Percentiles rank a stretch among this genome's conserved stretches.
These are phyloP conservation scores for Colletotrichum destructivum DNA, from an alignment of 2,329 filamentous ascomycete genomes.

Conservation along the genomic window DNA sequence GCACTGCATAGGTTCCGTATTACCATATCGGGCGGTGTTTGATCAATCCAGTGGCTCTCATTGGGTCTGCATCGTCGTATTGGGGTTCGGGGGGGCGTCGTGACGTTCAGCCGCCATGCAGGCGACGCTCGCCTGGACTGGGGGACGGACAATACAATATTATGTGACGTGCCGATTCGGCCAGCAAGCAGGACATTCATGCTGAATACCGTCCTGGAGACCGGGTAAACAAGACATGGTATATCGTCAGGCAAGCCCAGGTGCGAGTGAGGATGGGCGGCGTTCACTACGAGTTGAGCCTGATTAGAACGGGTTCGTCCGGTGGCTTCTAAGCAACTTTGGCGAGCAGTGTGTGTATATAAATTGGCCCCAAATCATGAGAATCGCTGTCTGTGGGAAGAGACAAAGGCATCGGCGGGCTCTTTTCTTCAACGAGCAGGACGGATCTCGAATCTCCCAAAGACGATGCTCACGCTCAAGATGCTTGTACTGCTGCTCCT, in stretches of 20 bases:
- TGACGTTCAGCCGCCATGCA: slow-evolving; percentile 3
- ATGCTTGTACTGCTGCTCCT: background rate
- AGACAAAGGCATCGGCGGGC: background rate
- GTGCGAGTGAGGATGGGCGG: background rate
- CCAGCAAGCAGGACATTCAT: background rate
- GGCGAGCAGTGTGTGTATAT: background rate
- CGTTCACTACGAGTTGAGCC: background rate
- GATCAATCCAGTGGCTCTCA: background rate
- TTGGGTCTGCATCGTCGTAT: background rate
- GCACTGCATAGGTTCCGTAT: background rate
- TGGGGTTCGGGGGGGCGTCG: background rate
- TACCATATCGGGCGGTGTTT: background rate
- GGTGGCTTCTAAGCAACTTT: background rate
- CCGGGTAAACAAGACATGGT: background rate
- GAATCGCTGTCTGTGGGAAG: background rate
- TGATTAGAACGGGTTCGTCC: background rate
- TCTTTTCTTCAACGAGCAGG: background rate
- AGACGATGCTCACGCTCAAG: background rate
- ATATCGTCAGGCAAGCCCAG: background rate
- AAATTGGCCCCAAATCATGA: background rate
- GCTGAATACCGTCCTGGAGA: background rate
- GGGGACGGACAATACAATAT: background rate
- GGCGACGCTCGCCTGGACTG: background rate
- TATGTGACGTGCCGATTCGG: background rate
- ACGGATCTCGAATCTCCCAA: background rate